Base-by-base conservation (phyloP, 2,329 filamentous ascomycete species). In the Incumbomyces lentus region DNA sequence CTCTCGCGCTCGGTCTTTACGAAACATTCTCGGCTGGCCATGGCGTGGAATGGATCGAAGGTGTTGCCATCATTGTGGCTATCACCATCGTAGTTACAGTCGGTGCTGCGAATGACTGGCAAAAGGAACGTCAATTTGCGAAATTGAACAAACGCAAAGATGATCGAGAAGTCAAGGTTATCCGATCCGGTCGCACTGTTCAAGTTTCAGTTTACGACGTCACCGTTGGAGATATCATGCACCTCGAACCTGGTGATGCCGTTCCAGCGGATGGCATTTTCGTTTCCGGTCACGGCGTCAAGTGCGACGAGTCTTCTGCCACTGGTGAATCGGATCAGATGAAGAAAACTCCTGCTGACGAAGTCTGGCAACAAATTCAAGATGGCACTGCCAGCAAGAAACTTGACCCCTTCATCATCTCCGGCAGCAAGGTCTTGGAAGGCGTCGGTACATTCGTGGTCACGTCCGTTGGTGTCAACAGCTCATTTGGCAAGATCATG, bases 341-440 rank as follows among this genome's bases (percentile, higher is more conserved):
- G 61, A 81, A 78, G 62, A 86, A 86, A 65, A 77, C 73, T 0
- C 61, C 68, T 4, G 80, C 74, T 11, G 69, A 78, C 14, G 74
- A 78, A 50, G 78, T 79, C 32, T 79, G 74, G 65, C 65, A 72
- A 33, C 67, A 70, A 2, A 68, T 82, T 22, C 66, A 74, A 40
- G 68, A 71, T 7, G 71, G 76, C 13, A 69, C 65, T 11, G 71
- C 69, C 16, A 67, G 68, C 3, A 74, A 71, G 49, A 74, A 79
- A 40, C 65, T 81, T 2, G 81, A 84, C 50, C 79, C 79, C 1
- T 84, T 84, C 58, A 76, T 95, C 57, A 85, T 94, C 55, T 95
- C 88, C 26, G 89, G 84, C 29, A 75, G 80, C 44, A 83, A 83
- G 52, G 82, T 87, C 48, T 82, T 86, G 66, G 83, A 87, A 60